Evolutionary conservation across 331 rosid genomes (phyloP), one percentile per base, ranked within the genome.

Genomic region (Rosa hybrid): DNA sequence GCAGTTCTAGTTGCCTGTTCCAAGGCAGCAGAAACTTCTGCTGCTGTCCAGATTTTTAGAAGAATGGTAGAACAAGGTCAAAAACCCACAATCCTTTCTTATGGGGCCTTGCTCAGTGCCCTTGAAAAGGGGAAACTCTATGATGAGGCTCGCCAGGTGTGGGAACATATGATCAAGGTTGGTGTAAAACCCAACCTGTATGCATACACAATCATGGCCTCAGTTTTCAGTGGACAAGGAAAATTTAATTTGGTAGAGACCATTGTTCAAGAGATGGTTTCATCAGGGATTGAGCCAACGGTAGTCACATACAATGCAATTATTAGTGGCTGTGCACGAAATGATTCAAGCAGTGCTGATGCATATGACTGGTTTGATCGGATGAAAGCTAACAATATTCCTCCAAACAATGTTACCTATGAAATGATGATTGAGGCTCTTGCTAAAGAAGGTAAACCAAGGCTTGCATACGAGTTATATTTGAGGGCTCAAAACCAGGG

Each of bases 331-430:
- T 96, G 90, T 80, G 98, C 86, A 0, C 86, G 90, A 45, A 89
- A 91, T 13, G 90, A 89, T 14, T 87, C 79, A 87, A 89, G 91
- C 81, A 85, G 84, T 78, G 91, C 83, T 44, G 72, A 68, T 68
- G 98, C 99, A 39, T 96, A 90, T 46, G 98, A 90, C 84, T 96
- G 99, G 98, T 96, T 96, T 90, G 91, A 91, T 79, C 84, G 90
- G 44, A 88, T 96, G 97, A 89, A 89, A 84, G 93, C 83, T 87
- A 86, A 87, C 81, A 88, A 83, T 72, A 86, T 91, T 68, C n/a
- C 90, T 64, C 97, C 96, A 7, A 84, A 93, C 51, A 91, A 90
- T 83, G 90, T 89, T 38, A 90, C 90, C 38, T 93, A 91, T 25
- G 98, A 88, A 81, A 88, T 93, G 92, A 80, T 96, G 87, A 90